phyloP scores from a whole-genome alignment of 768 basidiomycete genomes.

The Fomitopsis serialis region DNA sequence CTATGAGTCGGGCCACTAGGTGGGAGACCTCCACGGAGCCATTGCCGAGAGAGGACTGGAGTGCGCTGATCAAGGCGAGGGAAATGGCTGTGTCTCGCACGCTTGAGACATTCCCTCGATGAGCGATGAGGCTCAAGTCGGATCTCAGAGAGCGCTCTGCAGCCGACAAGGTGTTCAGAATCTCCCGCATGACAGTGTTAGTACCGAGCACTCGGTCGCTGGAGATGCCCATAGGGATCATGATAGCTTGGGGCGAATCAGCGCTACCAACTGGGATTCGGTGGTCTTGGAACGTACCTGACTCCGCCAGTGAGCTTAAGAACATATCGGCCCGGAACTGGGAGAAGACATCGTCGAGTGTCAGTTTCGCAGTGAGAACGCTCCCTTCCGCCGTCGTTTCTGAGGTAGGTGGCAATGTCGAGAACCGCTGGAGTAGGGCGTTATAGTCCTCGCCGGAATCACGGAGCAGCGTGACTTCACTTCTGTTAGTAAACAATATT shows the following conservation, averaged over 20 bases:
- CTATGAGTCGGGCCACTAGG: slow-evolving; percentile 59
- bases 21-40: slow-evolving; percentile 36
- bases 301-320: slow-evolving; percentile 85
- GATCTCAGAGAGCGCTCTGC: slow-evolving; percentile 71
- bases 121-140: slow-evolving; percentile 48
- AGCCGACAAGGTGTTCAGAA: slow-evolving; percentile 52
- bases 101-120: slow-evolving; percentile 59
- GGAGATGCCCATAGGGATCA: slow-evolving; percentile 76
- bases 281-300: slow-evolving; percentile 51
- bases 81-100: slow-evolving; percentile 73
- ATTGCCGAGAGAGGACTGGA: slow-evolving; percentile 79
- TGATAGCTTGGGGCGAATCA: slow-evolving; percentile 53
- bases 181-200: slow-evolving; percentile 48
- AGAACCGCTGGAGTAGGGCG: slow-evolving; percentile 50
- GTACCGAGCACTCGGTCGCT: slow-evolving; percentile 33
- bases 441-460: slow-evolving; percentile 48
- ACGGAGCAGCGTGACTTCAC: slow-evolving; percentile 61
- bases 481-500: not conserved
- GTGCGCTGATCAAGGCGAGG: slow-evolving; percentile 62
- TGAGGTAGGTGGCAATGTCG: slow-evolving; percentile 48
- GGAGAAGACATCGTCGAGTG: slow-evolving; percentile 69
- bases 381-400: slow-evolving; percentile 73
- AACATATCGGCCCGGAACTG: slow-evolving; percentile 85
- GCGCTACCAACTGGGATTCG: not conserved
- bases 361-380: slow-evolving; percentile 70